Evolutionary conservation across 441 rosid genomes (phyloP), one percentile per base, ranked within the genome.

Genomic region (Daphne laureola): DNA sequence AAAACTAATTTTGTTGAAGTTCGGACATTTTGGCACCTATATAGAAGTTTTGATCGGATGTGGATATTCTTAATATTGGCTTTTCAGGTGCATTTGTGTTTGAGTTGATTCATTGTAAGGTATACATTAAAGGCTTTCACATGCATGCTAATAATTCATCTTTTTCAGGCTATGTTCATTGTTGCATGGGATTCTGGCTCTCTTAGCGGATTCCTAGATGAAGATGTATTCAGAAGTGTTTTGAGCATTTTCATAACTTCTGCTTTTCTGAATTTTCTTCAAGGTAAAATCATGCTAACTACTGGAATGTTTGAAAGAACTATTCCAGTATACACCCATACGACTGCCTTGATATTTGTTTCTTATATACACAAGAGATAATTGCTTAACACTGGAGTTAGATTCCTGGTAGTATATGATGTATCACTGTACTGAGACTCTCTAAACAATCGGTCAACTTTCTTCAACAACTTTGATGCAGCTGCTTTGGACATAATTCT

Each of bases 1-100:
- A 94, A 94, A 74, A 82, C 90, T 54, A 90, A 94, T 74, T 94
- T 94, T 86, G 99, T 94, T 64, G 99, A 94, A 83, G 86, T 85
- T 61, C 96, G 96, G 57, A 94, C 99, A n/a, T 94, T 87, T 78
- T 86, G 80, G 84, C 90, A 94, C 70, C 84, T 94, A 16, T 94
- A 74, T 60, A 79, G 99, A 71, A 90, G 94, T 74, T 94, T 94
- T 51, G 96, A 88, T 61, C 80, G 99, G 27, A 80, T 87, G 98
- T 94, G 99, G 99, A 83, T 87, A 70, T 94, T 94, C 80, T 77
- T 90, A 67, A 66, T 81, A 54, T 50, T 94, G 83, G 85, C 95
- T 65, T 71, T 94, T 6, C 99, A 90, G 90, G 99, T 94, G 43
- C 52, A 36, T 61, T 55, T 53, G 46, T 45, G 53, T 59, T 67